These are phyloP conservation scores for Citrus australasica DNA, from an alignment of 345 rosid species.

Conservation along the genomic window DNA sequence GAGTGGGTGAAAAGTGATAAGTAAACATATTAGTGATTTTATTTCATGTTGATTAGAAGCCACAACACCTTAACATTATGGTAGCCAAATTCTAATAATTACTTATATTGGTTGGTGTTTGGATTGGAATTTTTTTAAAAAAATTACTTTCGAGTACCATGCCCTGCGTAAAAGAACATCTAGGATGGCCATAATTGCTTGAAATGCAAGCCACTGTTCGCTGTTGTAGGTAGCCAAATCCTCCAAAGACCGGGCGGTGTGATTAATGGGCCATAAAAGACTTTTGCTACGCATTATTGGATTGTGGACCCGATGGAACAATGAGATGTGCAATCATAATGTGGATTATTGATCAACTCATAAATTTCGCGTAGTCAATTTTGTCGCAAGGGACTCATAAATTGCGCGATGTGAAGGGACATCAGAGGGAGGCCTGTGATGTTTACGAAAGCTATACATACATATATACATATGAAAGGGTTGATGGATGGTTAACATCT, in stretches of 20 bases:
- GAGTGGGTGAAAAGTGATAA: too few species aligned
- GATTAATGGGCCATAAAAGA: slow-evolving; percentile 11
- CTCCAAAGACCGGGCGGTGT: not conserved
- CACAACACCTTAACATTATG: not conserved
- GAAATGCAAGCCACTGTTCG: not conserved
- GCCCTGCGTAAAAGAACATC: too few species aligned
- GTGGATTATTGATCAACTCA: not conserved
- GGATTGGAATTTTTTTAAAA: not conserved
- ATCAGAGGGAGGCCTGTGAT: slow-evolving; percentile 6
- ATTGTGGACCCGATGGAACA: not conserved
- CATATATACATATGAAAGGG: too few species aligned
- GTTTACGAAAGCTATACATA: not conserved
- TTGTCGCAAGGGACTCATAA: slow-evolving; percentile 3
- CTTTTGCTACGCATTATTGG: slow-evolving; percentile 4
- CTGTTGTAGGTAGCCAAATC: not conserved
- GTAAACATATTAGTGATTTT: too few species aligned
- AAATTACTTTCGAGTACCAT: not conserved
- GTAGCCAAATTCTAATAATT: not conserved
- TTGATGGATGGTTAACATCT: too few species aligned
- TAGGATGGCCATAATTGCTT: not conserved
- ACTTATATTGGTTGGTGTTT: too few species aligned
- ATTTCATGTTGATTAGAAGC: not conserved
- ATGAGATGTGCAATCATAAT: not conserved
- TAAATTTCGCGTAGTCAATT: slow-evolving; percentile 16
- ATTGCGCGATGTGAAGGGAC: slow-evolving; percentile 8